Conservation (phyloP, 2,329 filamentous ascomycete genomes). For the Xylaria sp. region DNA sequence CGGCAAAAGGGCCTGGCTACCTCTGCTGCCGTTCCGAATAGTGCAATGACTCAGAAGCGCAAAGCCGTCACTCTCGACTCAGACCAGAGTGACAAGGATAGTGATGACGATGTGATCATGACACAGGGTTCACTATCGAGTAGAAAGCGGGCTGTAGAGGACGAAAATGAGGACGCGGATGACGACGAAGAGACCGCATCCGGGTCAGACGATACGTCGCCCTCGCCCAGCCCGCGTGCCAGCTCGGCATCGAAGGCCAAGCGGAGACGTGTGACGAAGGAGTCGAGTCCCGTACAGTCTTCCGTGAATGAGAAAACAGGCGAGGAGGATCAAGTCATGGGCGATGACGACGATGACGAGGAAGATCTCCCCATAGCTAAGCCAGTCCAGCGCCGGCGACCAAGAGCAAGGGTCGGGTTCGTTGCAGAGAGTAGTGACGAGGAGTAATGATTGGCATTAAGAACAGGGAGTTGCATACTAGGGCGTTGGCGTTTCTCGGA, state of each 20-base stretch:
- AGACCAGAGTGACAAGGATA: constrained; percentile 30
- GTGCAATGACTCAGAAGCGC: constrained; percentile 24
- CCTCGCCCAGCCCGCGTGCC: constrained; percentile 37
- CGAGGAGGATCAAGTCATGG: constrained; percentile 18
- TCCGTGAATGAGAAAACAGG: constrained; percentile 14
- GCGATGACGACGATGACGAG: constrained; percentile 35
- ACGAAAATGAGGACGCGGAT: not conserved
- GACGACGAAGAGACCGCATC: constrained; percentile 8
- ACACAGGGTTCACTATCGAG: constrained; percentile 20
- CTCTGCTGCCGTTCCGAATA: constrained; percentile 10
- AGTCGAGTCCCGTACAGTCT: constrained; percentile 9
- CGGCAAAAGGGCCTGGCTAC: constrained; percentile 39
- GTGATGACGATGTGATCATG: constrained; percentile 28
- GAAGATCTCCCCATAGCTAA: constrained; percentile 38
- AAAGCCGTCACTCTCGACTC: constrained; percentile 15
- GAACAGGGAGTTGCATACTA: constrained; percentile 14
- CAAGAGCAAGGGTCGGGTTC: constrained; percentile 48
- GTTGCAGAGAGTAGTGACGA: constrained; percentile 57
- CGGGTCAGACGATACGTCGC: constrained; percentile 35
- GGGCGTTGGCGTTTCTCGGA: not conserved
- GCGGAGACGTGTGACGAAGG: constrained; percentile 28
- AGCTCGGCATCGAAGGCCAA: constrained; percentile 23
- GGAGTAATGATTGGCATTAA: constrained; percentile 33
- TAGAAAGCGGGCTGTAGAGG: not conserved
- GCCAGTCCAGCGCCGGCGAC: constrained; percentile 35